A percentile compares a stretch with the other conserved stretches of the same genome.
Conservation (phyloP, 768 basidiomycete species). For the Xerocomellus dryophilus region DNA sequence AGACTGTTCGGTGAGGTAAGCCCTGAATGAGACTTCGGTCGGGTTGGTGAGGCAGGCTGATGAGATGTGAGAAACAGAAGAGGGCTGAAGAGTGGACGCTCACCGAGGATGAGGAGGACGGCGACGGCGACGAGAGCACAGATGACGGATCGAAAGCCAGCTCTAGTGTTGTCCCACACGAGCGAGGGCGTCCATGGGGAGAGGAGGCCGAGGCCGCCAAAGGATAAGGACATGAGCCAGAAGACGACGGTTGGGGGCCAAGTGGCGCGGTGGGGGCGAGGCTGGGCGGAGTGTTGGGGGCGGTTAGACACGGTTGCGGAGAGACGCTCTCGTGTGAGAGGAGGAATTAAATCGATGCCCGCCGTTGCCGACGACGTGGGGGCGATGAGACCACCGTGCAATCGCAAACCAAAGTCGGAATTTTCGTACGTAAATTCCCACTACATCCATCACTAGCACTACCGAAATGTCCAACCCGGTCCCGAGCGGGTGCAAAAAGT, state of each 20-base stretch:
- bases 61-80: not conserved
- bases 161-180: conserved; percentile 51
- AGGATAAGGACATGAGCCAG: conserved; percentile 63
- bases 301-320: conserved; percentile 41
- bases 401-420: conserved; percentile 29
- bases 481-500: too few species aligned
- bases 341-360: conserved; percentile 5
- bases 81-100: conserved; percentile 25
- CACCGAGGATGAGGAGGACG: conserved; percentile 71
- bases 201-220: conserved; percentile 60
- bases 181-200: conserved; percentile 54
- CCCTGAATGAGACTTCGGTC: conserved; percentile 87
- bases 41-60: conserved; percentile 95
- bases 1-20: conserved; percentile 95
- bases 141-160: conserved; percentile 69
- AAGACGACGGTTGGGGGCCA: conserved; percentile 40
- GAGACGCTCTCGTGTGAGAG: conserved; percentile 19
- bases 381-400: conserved; percentile 10
- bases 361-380: conserved; percentile 13
- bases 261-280: conserved; percentile 35
- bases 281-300: conserved; percentile 25
- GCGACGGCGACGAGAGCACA: conserved; percentile 66
- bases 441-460: too few species aligned
- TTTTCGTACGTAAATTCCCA: conserved; percentile 21
- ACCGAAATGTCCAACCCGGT: too few species aligned